Base-by-base conservation (phyloP, 768 basidiomycete genomes). In the Trametes gibbosa region DNA sequence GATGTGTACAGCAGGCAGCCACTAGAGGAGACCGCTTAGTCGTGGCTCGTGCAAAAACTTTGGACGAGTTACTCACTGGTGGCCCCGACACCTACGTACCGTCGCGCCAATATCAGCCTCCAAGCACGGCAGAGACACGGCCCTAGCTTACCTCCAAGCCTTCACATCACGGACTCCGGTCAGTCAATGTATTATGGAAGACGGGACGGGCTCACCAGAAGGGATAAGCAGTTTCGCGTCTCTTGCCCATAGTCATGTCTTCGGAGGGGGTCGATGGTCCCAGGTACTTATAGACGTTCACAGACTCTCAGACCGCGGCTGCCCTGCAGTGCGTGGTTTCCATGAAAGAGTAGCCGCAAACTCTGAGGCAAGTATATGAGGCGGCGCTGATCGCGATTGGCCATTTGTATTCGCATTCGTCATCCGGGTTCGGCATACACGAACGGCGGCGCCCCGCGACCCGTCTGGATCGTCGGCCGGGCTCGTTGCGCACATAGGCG, bases 1-100 rank as follows among this genome's bases (percentile, higher is more conserved):
- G 91, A 75, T 93, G 91, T 0, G 90, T 93, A 68, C 82, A 86
- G 53, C 80, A 84, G 27, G 90, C 87, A 40, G 91, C 90, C 84
- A 92, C 90, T 17, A 59, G 46, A 29, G 60, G 46, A 29, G 13
- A 39, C 40, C n/a, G 45, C 10, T 35, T 5, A 32, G 46, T 13
- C 17, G 34, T 13, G 24, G 50, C n/a, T 48, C 32, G 13, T 37
- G 14, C 19, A 13, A 14, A 9, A 21, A 2, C 19, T 25, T 35
- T 16, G 53, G 34, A 34, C 25, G 14, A 2, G 29, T 19, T 24
- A 69, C 73, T 61, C 58, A 75, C 74, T 67, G 14, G 74, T 74
- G 29, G 71, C 74, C 45, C 70, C 74, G 27, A 74, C 69, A 8
- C 74, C 74, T 75, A 56, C 43, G 19, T 47, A 17, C 46, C 51